A percentile compares a stretch with the other conserved stretches of the same genome.
Evolutionary conservation across 2,329 filamentous ascomycete genomes (phyloP).

Genomic region (Scortechinia acanthostroma): DNA sequence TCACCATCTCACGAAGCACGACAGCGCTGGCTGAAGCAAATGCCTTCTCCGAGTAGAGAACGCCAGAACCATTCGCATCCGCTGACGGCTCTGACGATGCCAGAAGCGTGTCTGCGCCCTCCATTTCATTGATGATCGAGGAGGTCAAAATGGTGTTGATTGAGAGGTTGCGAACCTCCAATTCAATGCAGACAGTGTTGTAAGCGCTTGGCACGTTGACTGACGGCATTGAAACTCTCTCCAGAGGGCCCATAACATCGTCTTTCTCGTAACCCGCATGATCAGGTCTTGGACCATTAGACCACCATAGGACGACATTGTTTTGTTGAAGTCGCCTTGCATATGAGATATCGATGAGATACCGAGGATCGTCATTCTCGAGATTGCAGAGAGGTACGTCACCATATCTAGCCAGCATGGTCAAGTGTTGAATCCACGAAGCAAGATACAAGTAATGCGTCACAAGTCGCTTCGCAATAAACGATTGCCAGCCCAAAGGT

Average conservation of each 20-base stretch:
- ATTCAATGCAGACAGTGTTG: conserved; percentile 89
- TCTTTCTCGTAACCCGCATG: conserved; percentile 95
- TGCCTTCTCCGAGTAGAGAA: conserved; percentile 77
- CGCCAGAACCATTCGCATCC: conserved; percentile 48
- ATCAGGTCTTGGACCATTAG: conserved; percentile 75
- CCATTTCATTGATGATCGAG: conserved; percentile 90
- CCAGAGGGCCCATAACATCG: conserved; percentile 74
- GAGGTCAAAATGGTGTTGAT: conserved; percentile 98
- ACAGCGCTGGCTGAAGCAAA: conserved; percentile 88
- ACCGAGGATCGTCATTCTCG: conserved; percentile 86
- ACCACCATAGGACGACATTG: conserved; percentile 97
- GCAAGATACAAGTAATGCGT: conserved; percentile 89
- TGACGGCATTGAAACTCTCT: conserved; percentile 83
- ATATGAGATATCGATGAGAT: conserved; percentile 92
- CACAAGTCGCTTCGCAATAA: conserved; percentile 78
- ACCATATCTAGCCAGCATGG: conserved; percentile 81
- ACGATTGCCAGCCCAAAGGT: conserved; percentile 86
- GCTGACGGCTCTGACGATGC: conserved; percentile 73
- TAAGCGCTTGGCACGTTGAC: conserved; percentile 92
- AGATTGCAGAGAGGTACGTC: conserved; percentile 93
- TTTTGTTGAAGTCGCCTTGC: conserved; percentile 82
- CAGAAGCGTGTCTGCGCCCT: conserved; percentile 78
- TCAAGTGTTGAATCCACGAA: conserved; percentile 82
- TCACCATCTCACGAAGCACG: conserved; percentile 95
- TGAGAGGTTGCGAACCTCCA: conserved; percentile 86